Percentiles rank a stretch among this genome's conserved stretches.
Conservation (phyloP, 2,329 filamentous ascomycete species). For the Leptographium wingfieldii region DNA sequence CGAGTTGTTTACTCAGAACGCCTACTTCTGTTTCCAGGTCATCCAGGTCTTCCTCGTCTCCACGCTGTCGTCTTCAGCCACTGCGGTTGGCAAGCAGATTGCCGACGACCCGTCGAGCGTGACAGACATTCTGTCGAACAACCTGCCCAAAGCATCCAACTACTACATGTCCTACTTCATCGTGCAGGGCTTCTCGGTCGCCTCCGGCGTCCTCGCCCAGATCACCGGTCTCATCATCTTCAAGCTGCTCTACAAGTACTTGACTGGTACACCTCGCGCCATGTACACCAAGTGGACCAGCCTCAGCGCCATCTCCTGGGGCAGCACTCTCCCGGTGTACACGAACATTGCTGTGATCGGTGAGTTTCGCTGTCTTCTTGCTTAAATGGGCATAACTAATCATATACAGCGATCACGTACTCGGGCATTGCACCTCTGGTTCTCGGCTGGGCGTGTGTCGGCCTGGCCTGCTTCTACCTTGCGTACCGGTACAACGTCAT, state of each 20-base stretch:
- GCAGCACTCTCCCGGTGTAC: conserved; percentile 68
- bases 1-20: conserved; percentile 81
- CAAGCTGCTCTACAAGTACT: conserved; percentile 57
- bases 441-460: conserved; percentile 69
- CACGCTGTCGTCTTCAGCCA: conserved; percentile 68
- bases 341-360: conserved; percentile 71
- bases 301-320: conserved; percentile 67
- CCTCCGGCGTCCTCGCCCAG: conserved; percentile 62
- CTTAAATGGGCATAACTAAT: conserved; percentile 9
- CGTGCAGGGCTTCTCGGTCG: conserved; percentile 74
- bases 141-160: conserved; percentile 75
- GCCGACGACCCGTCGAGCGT: conserved; percentile 47
- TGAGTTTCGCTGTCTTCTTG: conserved; percentile 25
- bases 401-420: conserved; percentile 52
- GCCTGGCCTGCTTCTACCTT: conserved; percentile 68
- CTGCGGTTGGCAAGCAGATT: conserved; percentile 52
- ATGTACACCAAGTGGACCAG: conserved; percentile 68
- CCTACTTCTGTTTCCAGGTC: conserved; percentile 82
- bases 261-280: conserved; percentile 67
- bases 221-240: conserved; percentile 58
- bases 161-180: conserved; percentile 96
- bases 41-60: conserved; percentile 79
- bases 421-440: conserved; percentile 74
- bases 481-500: conserved; percentile 82
- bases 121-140: conserved; percentile 53